Base-by-base conservation (phyloP, 78 protist species). In the Cavenderia fasciculata region DNA sequence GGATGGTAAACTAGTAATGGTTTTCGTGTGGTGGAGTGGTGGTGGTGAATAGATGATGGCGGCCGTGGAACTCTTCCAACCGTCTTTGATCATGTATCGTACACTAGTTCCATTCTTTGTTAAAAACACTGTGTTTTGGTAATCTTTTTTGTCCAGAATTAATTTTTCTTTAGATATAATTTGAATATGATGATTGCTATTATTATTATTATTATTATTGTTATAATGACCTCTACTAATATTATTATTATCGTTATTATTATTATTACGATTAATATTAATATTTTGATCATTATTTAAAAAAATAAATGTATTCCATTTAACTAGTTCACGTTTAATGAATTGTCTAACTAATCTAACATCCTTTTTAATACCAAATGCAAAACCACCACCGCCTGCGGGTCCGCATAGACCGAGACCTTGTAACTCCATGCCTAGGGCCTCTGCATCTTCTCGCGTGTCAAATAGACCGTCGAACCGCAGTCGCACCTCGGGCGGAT, bases 311-410 rank as follows among this genome's bases (percentile, higher is more conserved):
- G 57, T 79, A 19, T 38, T 68, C 89, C 89, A 79, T 23, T 10
- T 56, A 14, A 79, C 59, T 23, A 66, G 59, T 0, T 79, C 89
- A 21, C 89, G 44, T 44, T 63, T 73, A 2, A 79, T 68, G n/a
- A 79, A 68, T 40, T 68, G 89, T 41, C 59, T 38, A n/a, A 79
- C 69, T 66, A 79, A 29, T 44, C 59, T 14, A 43, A 79, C 77
- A 79, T 79, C 89, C 43, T 68, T 79, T 68, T 56, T 79, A 56
- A 79, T 79, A 4, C 89, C 89, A 65, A 68, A 52, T 16, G 77
- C 78, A 56, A 68, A 79, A 68, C 89, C 89, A 56, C 89, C 89
- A 41, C 89, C 89, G 25, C 89, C 89, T 1, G 89, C 89, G 29
- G 89, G 89, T 23, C 89, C 89, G 56, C 77, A 79, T 25, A 79